Conservation (phyloP, 2,329 filamentous ascomycete species). For the Rhynchosporium graminicola region DNA sequence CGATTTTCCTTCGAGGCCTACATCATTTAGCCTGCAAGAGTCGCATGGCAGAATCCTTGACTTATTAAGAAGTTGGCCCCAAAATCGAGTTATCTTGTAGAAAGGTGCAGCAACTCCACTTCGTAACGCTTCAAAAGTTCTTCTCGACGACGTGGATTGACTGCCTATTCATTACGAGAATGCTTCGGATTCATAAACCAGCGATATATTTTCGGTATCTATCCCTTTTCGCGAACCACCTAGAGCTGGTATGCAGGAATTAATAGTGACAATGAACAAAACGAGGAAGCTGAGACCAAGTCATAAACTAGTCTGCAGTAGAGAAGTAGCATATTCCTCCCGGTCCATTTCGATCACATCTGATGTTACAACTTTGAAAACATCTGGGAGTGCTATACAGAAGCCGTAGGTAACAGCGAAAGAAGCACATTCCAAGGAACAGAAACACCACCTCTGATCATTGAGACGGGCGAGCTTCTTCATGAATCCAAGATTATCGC, state of each 20-base stretch:
- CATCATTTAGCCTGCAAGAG: neutral
- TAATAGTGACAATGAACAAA: conserved; percentile 43
- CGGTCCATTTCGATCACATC: too few relatives aligned
- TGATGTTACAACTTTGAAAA: neutral
- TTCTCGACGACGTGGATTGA: neutral
- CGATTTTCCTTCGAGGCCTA: conserved; percentile 31
- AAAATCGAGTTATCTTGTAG: too few relatives aligned
- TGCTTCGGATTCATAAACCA: neutral
- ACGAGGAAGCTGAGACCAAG: conserved; percentile 42
- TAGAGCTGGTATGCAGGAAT: conserved; percentile 19
- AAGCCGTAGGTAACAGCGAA: neutral
- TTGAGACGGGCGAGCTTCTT: conserved; percentile 8
- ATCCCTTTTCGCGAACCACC: neutral
- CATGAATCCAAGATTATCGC: conserved; percentile 1
- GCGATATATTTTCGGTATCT: neutral
- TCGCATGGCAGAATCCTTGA: neutral
- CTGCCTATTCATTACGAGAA: neutral
- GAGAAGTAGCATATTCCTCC: conserved; percentile 36
- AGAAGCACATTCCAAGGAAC: neutral
- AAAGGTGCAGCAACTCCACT: neutral
- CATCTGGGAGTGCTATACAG: neutral
- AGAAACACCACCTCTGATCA: neutral
- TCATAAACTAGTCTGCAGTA: conserved; percentile 39
- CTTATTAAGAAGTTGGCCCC: neutral
- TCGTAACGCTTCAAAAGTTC: neutral